Evolutionary conservation across 768 basidiomycete species (phyloP), one percentile per base, ranked within the genome.

Genomic region (Hypholoma sublateritium): DNA sequence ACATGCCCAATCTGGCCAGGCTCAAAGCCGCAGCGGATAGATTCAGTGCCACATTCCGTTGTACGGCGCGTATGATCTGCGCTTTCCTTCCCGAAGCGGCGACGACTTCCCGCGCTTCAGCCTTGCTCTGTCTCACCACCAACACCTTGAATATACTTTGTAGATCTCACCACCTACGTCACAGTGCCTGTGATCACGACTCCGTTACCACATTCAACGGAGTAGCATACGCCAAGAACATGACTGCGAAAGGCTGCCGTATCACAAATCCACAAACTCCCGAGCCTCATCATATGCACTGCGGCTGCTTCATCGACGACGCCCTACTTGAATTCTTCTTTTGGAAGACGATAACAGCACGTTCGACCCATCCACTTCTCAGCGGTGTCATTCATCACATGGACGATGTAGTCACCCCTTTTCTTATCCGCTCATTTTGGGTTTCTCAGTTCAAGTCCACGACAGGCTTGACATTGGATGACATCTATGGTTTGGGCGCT

Each of bases 221-320:
- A 5, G 13, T 45, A 19, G 34, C 35, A 51, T 36, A 6, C 59
- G 17, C 45, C 0, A 28, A 45, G 17, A 51, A 56, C 41, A 14
- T 41, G n/a, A 39, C 41, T 5, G 52, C 59, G 2, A 36, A 39
- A 28, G 25, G 4, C 36, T 37, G 36, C 36, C 36, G 50, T n/a
- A 14, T n/a, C n/a, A 21, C 36, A 3, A 17, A 37, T n/a, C n/a
- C n/a, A 28, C 3, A 28, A 7, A 7, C 3, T 4, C 12, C 37
- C n/a, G 12, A 14, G 37, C 37, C 5, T 13, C 41, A 42, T 8
- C 53, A 54, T 19, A 54, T 54, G 53, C 13, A 54, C 19, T 54
- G 53, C 17, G 53, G 53, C 7, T 54, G 53, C 17, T 5, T 25
- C 11, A 36, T 54, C 13, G 53, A 54, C 11, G 53, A 54, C 43